Evolutionary conservation across 345 rosid species (phyloP), one percentile per base, ranked within the genome.

Genomic region (Euphorbia peplus): DNA sequence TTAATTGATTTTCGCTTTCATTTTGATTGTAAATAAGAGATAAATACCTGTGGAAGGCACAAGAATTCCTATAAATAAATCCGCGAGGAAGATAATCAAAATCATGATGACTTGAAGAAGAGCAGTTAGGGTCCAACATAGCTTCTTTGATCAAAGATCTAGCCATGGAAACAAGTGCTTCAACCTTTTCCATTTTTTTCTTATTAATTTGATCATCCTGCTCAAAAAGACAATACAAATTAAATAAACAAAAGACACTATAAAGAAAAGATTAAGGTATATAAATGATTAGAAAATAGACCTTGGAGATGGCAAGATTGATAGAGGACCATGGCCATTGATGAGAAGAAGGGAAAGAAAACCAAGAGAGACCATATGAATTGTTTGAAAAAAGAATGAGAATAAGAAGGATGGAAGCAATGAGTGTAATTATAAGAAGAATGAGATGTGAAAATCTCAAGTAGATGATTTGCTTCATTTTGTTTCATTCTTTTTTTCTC

Each of bases 111-210:
- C 64, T 35, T 4, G 47, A 44, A 16, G 69, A 10, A 42, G 80
- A 64, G 59, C 54, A 57, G 42, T 78, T 73, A 15, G 39, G 44
- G 26, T 60, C 66, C 15, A 66, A 1, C 8, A 68, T 51, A 35
- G 86, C 84, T 76, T 81, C 85, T 70, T 52, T 78, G 47, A 88
- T 84, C 64, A 71, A 79, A 14, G 85, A 76, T 64, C 93, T 84
- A 4, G 83, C 89, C 26, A 69, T 79, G 62, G 81, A 80, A 42
- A 86, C 73, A 54, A 67, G 65, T 28, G 68, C 71, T 83, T 88
- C 93, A 19, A 77, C 39, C 70, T 41, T 79, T 53, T 25, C 60
- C n/a, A 82, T 37, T 64, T 77, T 80, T 80, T 44, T 55, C 46
- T 14, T 19, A 62, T 25, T 6, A 41, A 5, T 18, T 25, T 51